Base-by-base conservation (phyloP, 2,329 filamentous ascomycete species). In the Acrocalymma vagum region DNA sequence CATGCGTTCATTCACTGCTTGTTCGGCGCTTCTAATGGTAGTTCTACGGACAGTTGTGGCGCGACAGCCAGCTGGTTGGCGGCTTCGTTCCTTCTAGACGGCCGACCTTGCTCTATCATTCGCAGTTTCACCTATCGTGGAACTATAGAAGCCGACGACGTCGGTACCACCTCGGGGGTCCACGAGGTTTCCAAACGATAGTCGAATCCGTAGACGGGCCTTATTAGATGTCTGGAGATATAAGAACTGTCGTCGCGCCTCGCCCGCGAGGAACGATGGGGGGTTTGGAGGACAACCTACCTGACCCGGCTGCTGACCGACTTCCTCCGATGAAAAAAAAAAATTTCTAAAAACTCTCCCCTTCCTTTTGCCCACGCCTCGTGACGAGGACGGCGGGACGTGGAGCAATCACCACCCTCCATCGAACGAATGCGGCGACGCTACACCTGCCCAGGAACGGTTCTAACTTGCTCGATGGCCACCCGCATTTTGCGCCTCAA, bases 121-220 rank as follows among this genome's bases (percentile, higher is more conserved):
- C 53, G 58, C 36, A 37, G 49, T 37, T 15, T 38, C 30, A 36
- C 38, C 33, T 25, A 47, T 45, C 25, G 45, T 48, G 36, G 51
- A 49, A 33, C 39, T 33, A 34, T 38, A 17, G 9, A 45, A 38
- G 45, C 45, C 40, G 39, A 49, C 39, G 39, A 48, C 18, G 33
- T 51, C 58, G 58, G 59, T 55, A 46, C 46, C 48, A 58, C 53
- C 48, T 62, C 60, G 62, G 58, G 53, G n/a, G 47, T 36, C 35
- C 38, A 44, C 47, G 38, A 37, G 32, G 29, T 40, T 41, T 37
- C 34, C 42, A 48, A 43, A 29, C 49, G 41, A 40, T 36, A 36
- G 51, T 44, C 45, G 53, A 50, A 53, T 52, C 62, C 58, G 62
- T 43, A 66, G 55, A 67, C 63, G 63, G 63, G 57, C 63, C 65